Evolutionary conservation across 1,284 basidiomycete species (phyloP).

Genomic region (Anthracocystis setariae): DNA sequence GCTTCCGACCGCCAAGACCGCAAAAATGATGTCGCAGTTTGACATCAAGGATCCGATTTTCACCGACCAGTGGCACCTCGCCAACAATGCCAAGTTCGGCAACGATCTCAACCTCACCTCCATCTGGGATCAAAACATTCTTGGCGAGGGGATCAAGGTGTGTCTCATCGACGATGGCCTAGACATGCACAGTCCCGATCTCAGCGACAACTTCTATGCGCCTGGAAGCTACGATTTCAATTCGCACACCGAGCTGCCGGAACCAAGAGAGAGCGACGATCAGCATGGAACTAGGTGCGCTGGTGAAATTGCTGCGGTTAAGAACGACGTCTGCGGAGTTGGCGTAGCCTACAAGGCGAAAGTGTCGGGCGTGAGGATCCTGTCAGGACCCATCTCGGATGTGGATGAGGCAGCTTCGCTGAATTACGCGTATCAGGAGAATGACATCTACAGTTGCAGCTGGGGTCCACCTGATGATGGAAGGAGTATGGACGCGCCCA

Average conservation of each 20-base stretch:
- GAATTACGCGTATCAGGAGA: conserved; percentile 91
- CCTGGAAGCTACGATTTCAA: conserved; percentile 97
- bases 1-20: conserved; percentile 41
- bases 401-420: conserved; percentile 96
- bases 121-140: conserved; percentile 87
- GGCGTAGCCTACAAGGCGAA: conserved; percentile 92
- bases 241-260: conserved; percentile 86
- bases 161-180: conserved; percentile 96
- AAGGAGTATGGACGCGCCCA: conserved; percentile 91
- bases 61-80: conserved; percentile 84
- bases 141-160: conserved; percentile 85
- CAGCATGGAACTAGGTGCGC: conserved; percentile 98
- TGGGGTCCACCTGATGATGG: conserved; percentile 99
- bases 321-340: conserved; percentile 93
- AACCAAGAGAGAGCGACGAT: conserved; percentile 87
- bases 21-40: conserved; percentile 68
- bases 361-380: conserved; percentile 91
- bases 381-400: conserved; percentile 95
- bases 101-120: conserved; percentile 85
- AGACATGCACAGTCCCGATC: conserved; percentile 87
- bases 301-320: conserved; percentile 96
- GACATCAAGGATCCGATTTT: conserved; percentile 88
- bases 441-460: conserved; percentile 92
- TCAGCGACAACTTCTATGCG: conserved; percentile 88
- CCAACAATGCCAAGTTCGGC: conserved; percentile 59